phyloP scores from a whole-genome alignment of 2,329 filamentous ascomycete species.

The Cladorrhinum sp. region DNA sequence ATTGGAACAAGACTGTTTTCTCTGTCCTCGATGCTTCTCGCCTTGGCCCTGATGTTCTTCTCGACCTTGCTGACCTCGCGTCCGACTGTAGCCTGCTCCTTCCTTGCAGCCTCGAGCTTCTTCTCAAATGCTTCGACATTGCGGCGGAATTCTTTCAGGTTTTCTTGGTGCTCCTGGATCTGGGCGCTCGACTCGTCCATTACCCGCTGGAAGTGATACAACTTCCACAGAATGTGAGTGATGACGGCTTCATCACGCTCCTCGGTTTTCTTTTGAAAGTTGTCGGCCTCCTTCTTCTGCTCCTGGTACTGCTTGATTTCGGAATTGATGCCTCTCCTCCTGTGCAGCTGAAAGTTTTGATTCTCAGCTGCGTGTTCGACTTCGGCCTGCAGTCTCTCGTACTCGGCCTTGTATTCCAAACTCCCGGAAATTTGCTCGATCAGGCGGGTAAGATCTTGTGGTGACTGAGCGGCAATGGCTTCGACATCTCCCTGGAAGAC shows the following conservation, averaged over 20 bases:
- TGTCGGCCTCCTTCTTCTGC: constrained; percentile 93
- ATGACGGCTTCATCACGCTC: constrained; percentile 90
- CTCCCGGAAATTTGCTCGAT: constrained; percentile 98
- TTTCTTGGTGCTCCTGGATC: constrained; percentile 91
- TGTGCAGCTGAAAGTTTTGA: constrained; percentile 81
- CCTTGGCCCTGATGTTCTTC: constrained; percentile 77
- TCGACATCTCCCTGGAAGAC: constrained; percentile 99
- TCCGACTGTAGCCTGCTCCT: constrained; percentile 74
- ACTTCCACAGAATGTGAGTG: constrained; percentile 91
- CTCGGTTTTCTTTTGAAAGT: constrained; percentile 84
- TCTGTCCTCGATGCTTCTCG: constrained; percentile 82
- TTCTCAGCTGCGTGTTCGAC: constrained; percentile 85
- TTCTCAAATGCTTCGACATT: constrained; percentile 82
- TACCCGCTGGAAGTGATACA: constrained; percentile 89
- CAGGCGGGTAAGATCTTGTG: constrained; percentile 85
- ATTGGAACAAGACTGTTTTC: constrained; percentile 84
- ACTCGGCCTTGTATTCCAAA: constrained; percentile 89
- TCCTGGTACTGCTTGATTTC: constrained; percentile 98
- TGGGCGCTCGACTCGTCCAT: constrained; percentile 89
- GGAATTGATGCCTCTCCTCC: constrained; percentile 90
- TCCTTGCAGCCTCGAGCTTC: constrained; percentile 75
- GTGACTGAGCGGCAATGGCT: constrained; percentile 90
- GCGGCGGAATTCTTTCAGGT: constrained; percentile 86
- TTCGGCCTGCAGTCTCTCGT: constrained; percentile 84
- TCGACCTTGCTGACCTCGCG: constrained; percentile 80